phyloP scores from a whole-genome alignment of 306 rosid species.

The Malus sylvestris region DNA sequence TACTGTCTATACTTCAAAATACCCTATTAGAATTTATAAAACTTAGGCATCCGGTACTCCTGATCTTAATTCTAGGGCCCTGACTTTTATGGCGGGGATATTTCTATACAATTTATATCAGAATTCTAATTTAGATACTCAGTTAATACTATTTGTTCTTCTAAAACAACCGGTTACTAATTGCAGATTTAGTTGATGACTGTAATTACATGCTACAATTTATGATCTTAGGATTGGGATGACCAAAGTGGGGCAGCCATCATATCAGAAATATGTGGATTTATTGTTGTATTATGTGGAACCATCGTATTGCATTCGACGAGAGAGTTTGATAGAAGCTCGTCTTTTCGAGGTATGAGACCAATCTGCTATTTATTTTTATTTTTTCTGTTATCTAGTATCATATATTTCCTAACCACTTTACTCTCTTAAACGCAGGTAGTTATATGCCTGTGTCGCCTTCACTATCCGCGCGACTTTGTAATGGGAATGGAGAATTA shows the following conservation, averaged over 20 bases:
- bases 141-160: not conserved
- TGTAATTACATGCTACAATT: conserved; percentile 9
- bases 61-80: not conserved
- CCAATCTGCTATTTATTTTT: conserved; percentile 1
- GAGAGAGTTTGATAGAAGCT: conserved; percentile 65
- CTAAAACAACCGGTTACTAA: not conserved
- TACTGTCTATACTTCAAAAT: not conserved
- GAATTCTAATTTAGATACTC: not conserved
- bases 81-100: not conserved
- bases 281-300: conserved; percentile 70
- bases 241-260: conserved; percentile 60
- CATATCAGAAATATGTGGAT: conserved; percentile 77
- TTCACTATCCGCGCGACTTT: conserved; percentile 50
- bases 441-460: conserved; percentile 45
- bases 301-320: conserved; percentile 61
- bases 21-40: not conserved
- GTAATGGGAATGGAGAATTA: conserved; percentile 49
- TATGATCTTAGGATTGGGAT: conserved; percentile 68
- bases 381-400: not conserved
- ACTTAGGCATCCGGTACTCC: not conserved
- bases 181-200: conserved; percentile 1
- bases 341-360: conserved; percentile 58
- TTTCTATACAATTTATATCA: not conserved
- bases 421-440: conserved; percentile 32
- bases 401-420: not conserved